Evolutionary conservation across 495 filamentous ascomycete species (phyloP), one percentile per base, ranked within the genome.

Genomic region (Terfezia claveryi): DNA sequence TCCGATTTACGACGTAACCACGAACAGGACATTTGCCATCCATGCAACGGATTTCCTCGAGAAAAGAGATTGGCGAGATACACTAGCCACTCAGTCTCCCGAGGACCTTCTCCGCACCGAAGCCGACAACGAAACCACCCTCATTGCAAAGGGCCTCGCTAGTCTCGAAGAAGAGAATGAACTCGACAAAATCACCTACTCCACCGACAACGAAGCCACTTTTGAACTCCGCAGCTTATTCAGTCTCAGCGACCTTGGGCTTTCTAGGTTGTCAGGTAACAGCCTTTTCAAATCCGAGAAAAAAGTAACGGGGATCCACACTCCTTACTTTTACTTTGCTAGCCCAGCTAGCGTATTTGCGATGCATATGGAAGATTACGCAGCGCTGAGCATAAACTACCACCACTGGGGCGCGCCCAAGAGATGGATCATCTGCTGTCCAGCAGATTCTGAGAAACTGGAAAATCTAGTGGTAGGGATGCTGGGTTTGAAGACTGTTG

Each of bases 241-340:
- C 11, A 57, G 59, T 23, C 59, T 65, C 37, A 50, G 50, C 9
- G 57, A 65, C 41, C 63, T 62, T 6, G 51, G 51, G n/a, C 54
- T 65, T 5, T 54, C 51, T 4, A 37, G 49, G 11, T 55, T 65
- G 1, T 54, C 59, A 12, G 63, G 62, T 0, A 65, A 65, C 46
- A 44, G 52, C 10, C 57, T 65, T 49, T 57, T 56, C 23, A 56
- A 58, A 37, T 56, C 54, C 0, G 60, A 44, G n/a, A 41, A 50
- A 16, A 56, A 51, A n/a, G 58, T 65, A 11, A 50, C 51, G 17
- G 63, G 63, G 6, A 65, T 65, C 23, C 63, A 65, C 37, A 62
- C 63, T 11, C 62, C 63, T 0, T 65, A 65, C 50, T 57, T 65
- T 36, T 65, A 65, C 37, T 59, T 65, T 37, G 63, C 62, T n/a